phyloP scores from a whole-genome alignment of 148 eudicot species.

The Rhododendron williamsianum region DNA sequence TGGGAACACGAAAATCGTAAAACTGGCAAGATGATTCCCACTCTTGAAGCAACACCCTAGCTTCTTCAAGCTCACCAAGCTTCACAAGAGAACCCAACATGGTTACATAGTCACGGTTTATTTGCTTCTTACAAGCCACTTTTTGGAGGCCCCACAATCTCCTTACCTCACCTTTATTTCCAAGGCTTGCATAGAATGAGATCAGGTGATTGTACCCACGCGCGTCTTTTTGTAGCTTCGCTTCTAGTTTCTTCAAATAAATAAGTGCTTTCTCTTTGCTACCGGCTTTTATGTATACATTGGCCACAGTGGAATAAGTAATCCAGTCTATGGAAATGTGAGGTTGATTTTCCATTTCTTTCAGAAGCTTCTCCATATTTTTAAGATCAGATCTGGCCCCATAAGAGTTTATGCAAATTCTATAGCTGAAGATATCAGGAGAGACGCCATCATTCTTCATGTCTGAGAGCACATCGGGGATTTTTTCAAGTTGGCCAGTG shows the following conservation, averaged over 20 bases:
- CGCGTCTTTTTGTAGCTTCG: constrained; percentile 15
- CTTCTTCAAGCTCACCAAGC: constrained; percentile 39
- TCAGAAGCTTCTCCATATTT: constrained; percentile 33
- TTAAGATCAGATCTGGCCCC: constrained; percentile 31
- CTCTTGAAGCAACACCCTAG: constrained; percentile 34
- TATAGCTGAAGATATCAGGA: constrained; percentile 39
- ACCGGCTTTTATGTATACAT: constrained; percentile 27
- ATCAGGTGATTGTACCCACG: constrained; percentile 39
- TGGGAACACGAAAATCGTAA: constrained; percentile 48
- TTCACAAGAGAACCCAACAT: constrained; percentile 41
- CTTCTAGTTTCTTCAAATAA: constrained; percentile 43
- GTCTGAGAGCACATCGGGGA: constrained; percentile 31
- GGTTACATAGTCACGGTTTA: constrained; percentile 39
- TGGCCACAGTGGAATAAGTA: constrained; percentile 35
- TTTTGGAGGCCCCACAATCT: constrained; percentile 43
- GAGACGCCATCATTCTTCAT: constrained; percentile 36
- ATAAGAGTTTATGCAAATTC: constrained; percentile 40
- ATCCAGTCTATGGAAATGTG: constrained; percentile 39
- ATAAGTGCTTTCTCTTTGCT: constrained; percentile 31
- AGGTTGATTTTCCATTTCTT: constrained; percentile 34
- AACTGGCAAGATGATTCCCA: constrained; percentile 38
- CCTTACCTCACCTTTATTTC: constrained; percentile 32
- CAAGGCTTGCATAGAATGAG: constrained; percentile 38
- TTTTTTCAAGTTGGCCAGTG: constrained; percentile 31
- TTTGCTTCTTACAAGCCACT: constrained; percentile 25